Evolutionary conservation across 208 protist species (phyloP).

Genomic region (Trypanosoma rangeli): DNA sequence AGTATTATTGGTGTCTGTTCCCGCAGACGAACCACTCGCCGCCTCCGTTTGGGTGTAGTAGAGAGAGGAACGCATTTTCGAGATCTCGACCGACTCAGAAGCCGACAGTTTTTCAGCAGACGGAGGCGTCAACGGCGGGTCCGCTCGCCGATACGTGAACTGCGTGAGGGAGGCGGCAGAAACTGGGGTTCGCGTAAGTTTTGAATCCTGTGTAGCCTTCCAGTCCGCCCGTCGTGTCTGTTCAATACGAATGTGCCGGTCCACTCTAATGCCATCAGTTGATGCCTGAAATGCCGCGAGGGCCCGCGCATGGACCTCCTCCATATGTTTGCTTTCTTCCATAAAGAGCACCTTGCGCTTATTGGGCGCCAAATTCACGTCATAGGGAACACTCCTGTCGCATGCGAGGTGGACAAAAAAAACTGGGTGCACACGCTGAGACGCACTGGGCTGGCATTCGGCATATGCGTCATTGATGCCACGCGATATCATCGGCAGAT

Average conservation of each 20-base stretch:
- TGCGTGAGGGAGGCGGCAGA: conserved; percentile 75
- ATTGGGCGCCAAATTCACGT: conserved; percentile 84
- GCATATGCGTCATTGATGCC: conserved; percentile 72
- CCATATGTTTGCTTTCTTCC: conserved; percentile 25
- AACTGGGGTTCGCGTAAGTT: conserved; percentile 50
- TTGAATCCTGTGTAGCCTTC: conserved; percentile 34
- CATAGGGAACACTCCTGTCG: conserved; percentile 42
- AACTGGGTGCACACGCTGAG: conserved; percentile 57
- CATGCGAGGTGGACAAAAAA: conserved; percentile 69
- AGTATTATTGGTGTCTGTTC: conserved; percentile 2
- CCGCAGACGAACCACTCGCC: neutral
- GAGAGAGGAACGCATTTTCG: conserved; percentile 42
- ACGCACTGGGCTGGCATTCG: conserved; percentile 71
- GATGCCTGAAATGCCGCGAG: conserved; percentile 43
- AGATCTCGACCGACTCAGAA: conserved; percentile 27
- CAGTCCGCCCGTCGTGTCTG: conserved; percentile 34
- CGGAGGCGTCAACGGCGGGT: neutral
- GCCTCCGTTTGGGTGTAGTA: conserved; percentile 29
- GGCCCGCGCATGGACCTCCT: conserved; percentile 27
- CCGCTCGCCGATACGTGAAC: conserved; percentile 27
- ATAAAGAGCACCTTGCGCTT: conserved; percentile 37
- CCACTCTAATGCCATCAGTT: conserved; percentile 44
- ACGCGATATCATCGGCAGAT: conserved; percentile 69
- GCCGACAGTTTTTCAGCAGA: neutral
- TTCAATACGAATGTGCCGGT: conserved; percentile 37